phyloP scores from a whole-genome alignment of 2,329 filamentous ascomycete genomes.

The Aspergillus alliaceus region DNA sequence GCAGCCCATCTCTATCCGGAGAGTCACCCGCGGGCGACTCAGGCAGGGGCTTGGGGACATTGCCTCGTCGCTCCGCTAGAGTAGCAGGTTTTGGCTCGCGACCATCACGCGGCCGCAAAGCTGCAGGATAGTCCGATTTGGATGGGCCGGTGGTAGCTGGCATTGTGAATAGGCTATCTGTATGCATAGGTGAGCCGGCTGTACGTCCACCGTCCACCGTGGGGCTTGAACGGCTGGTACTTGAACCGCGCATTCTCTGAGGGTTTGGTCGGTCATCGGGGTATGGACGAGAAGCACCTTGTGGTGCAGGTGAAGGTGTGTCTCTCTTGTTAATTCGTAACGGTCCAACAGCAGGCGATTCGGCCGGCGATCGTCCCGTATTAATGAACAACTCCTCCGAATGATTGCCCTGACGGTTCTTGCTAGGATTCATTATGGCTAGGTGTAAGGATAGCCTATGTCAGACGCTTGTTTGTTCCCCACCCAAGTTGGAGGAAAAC shows the following conservation, averaged over 20 bases:
- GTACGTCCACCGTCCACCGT: conserved; percentile 25
- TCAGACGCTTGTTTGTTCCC: not conserved
- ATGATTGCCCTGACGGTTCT: conserved; percentile 60
- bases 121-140: conserved; percentile 39
- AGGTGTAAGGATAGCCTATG: not conserved
- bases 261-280: conserved; percentile 61
- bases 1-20: conserved; percentile 77
- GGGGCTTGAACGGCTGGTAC: conserved; percentile 29
- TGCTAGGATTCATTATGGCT: conserved; percentile 45
- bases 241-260: conserved; percentile 35
- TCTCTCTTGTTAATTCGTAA: conserved; percentile 81
- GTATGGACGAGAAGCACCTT: conserved; percentile 64
- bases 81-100: conserved; percentile 58
- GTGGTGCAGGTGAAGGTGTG: conserved; percentile 58
- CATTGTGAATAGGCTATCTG: conserved; percentile 25
- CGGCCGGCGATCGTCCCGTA: conserved; percentile 37
- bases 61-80: conserved; percentile 79
- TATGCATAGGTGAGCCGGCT: conserved; percentile 19
- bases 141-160: conserved; percentile 28
- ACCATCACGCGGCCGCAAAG: conserved; percentile 42
- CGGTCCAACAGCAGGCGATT: conserved; percentile 79
- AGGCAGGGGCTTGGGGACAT: conserved; percentile 72
- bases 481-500: not conserved
- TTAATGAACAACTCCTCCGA: conserved; percentile 76
- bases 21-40: conserved; percentile 76